A percentile compares a stretch with the other conserved stretches of the same genome.
Conservation (phyloP, 1,284 basidiomycete genomes). For the Marasmius oreades region DNA sequence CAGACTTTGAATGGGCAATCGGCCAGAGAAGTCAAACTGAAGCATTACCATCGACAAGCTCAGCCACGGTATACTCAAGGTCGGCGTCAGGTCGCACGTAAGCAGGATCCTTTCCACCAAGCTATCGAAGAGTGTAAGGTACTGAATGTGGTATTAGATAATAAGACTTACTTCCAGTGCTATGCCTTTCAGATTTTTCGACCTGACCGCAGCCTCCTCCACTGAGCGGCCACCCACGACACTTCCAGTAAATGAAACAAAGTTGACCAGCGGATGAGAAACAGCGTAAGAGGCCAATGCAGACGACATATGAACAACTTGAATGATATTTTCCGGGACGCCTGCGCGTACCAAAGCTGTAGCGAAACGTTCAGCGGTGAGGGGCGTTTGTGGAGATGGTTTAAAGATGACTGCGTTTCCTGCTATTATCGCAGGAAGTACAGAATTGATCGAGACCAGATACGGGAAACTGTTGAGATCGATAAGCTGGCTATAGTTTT, state of each 20-base stretch:
- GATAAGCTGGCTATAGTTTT: neutral
- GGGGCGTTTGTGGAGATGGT: constrained; percentile 92
- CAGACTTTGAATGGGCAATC: neutral
- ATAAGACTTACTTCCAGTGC: constrained; percentile 59
- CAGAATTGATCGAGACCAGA: constrained; percentile 84
- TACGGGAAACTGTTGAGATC: constrained; percentile 71
- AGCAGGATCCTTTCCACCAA: constrained; percentile 95
- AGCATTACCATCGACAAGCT: constrained; percentile 82
- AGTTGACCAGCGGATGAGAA: constrained; percentile 67
- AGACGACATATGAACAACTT: constrained; percentile 78
- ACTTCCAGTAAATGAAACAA: constrained; percentile 90
- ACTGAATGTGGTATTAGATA: too few species aligned
- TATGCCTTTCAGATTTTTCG: constrained; percentile 75
- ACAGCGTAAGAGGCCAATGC: constrained; percentile 63
- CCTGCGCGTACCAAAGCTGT: constrained; percentile 69
- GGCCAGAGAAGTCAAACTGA: neutral
- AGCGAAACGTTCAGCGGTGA: constrained; percentile 81
- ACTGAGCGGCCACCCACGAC: constrained; percentile 66
- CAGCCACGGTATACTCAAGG: constrained; percentile 75
- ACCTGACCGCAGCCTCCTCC: constrained; percentile 57
- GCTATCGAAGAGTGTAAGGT: constrained; percentile 38
- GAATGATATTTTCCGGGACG: constrained; percentile 73
- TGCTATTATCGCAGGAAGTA: constrained; percentile 84
- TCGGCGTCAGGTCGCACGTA: constrained; percentile 89
- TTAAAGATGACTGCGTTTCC: constrained; percentile 91